Conservation (phyloP, 2,329 filamentous ascomycete species). For the Ophiosphaerella narmari region DNA sequence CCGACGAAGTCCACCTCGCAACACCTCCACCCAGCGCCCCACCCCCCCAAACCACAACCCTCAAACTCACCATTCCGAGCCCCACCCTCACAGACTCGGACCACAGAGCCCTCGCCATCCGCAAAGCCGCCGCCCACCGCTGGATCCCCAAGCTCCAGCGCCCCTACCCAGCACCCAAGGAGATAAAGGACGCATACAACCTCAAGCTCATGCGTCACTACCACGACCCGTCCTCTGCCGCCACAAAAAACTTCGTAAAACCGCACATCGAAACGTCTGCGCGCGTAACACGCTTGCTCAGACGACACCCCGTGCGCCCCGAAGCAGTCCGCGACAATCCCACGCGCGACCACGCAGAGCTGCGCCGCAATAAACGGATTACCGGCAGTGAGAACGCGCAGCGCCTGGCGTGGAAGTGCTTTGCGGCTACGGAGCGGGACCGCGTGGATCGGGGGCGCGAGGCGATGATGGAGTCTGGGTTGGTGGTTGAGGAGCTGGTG, state of each 20-base stretch:
- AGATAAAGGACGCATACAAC: slow-evolving; percentile 24
- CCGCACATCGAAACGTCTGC: slow-evolving; percentile 20
- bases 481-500: slow-evolving; percentile 11
- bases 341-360: neutral
- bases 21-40: slow-evolving; percentile 15
- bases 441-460: slow-evolving; percentile 11
- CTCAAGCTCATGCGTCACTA: slow-evolving; percentile 35
- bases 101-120: slow-evolving; percentile 13
- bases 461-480: slow-evolving; percentile 22
- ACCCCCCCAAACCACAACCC: slow-evolving; percentile 4
- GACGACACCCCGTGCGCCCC: neutral
- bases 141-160: slow-evolving; percentile 23
- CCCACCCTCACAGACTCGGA: slow-evolving; percentile 6
- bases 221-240: neutral
- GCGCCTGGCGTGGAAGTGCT: slow-evolving; percentile 22
- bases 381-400: slow-evolving; percentile 12
- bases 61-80: slow-evolving; percentile 23
- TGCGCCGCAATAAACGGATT: slow-evolving; percentile 17
- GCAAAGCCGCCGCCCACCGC: slow-evolving; percentile 18
- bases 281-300: slow-evolving; percentile 19
- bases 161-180: slow-evolving; percentile 12
- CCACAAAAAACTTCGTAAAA: slow-evolving; percentile 14
- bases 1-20: neutral
- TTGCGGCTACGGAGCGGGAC: slow-evolving; percentile 11
- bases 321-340: no score